Percentiles rank a stretch among this genome's conserved stretches.
These are phyloP conservation scores for Prunus mume DNA, from an alignment of 306 rosid species.

Conservation along the genomic window DNA sequence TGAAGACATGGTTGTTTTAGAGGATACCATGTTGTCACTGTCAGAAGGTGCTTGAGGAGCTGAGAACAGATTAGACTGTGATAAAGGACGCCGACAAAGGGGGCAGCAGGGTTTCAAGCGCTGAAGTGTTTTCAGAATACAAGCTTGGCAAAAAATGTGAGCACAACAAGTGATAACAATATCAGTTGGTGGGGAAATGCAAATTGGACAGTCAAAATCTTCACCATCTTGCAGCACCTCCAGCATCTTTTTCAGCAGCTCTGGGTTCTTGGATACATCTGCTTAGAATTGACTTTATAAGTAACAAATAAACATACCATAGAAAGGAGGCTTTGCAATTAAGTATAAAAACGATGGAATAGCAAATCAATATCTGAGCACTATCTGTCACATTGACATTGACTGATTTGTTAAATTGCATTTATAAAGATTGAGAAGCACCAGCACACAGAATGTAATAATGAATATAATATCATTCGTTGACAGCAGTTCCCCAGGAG, in stretches of 20 bases:
- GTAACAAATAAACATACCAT: constrained; percentile 1
- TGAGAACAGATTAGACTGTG: constrained; percentile 63
- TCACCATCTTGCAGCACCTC: constrained; percentile 72
- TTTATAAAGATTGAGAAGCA: background rate
- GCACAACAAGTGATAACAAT: constrained; percentile 70
- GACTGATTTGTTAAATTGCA: background rate
- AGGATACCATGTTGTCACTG: constrained; percentile 19
- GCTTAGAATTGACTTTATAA: constrained; percentile 21
- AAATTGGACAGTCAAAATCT: constrained; percentile 87
- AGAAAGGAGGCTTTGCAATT: background rate
- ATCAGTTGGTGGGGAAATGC: constrained; percentile 57
- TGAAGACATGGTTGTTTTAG: constrained; percentile 40
- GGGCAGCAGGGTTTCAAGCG: constrained; percentile 59
- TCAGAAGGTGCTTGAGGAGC: constrained; percentile 50
- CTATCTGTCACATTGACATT: background rate
- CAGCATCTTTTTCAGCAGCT: constrained; percentile 58
- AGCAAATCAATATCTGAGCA: background rate
- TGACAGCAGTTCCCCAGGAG: background rate
- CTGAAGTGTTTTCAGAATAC: constrained; percentile 58
- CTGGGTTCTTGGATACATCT: constrained; percentile 77
- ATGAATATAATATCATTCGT: background rate
- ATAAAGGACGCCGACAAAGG: constrained; percentile 61
- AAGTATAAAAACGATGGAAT: background rate
- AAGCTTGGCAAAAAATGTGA: constrained; percentile 67
- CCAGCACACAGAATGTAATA: background rate